Conservation (phyloP, 2,329 filamentous ascomycete genomes). For the Tolypocladium ovalisporum region DNA sequence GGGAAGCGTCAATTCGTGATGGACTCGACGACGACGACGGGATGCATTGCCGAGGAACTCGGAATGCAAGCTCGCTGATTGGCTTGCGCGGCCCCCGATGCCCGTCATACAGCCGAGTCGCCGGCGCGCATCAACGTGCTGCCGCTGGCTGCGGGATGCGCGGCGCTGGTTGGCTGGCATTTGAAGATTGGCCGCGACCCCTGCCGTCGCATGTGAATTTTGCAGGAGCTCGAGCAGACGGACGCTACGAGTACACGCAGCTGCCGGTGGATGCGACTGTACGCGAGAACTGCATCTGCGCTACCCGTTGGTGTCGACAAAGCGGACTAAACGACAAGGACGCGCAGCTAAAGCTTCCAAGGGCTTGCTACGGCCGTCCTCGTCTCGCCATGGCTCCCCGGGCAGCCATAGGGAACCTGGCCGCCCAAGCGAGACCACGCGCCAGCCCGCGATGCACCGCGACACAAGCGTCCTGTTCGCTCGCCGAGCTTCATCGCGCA, state of each 20-base stretch:
- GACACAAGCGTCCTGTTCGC: conserved; percentile 7
- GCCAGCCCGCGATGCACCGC: conserved; percentile 13
- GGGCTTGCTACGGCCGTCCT: neutral
- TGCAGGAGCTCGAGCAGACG: conserved; percentile 5
- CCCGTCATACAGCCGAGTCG: conserved; percentile 14
- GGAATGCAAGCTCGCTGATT: conserved; percentile 35
- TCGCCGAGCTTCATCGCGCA: conserved; percentile 12
- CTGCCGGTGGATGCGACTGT: neutral
- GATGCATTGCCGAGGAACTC: conserved; percentile 39
- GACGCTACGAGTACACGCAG: too few relatives aligned
- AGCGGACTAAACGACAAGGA: neutral
- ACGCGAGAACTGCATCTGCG: too few relatives aligned
- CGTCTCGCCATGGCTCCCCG: conserved; percentile 15
- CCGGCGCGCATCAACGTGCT: conserved; percentile 16
- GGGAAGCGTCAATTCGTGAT: neutral
- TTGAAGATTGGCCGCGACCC: conserved; percentile 5
- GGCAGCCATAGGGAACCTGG: conserved; percentile 12
- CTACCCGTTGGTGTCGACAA: neutral
- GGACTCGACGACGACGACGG: conserved; percentile 9
- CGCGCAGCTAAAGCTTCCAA: neutral
- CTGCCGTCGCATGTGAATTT: conserved; percentile 14
- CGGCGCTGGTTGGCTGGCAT: conserved; percentile 16
- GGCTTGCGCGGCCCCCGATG: conserved; percentile 19
- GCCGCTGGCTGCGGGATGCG: conserved; percentile 3
- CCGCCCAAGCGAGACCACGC: conserved; percentile 11